Evolutionary conservation across 768 basidiomycete genomes (phyloP).

Genomic region (Psilocybe cyanescens): DNA sequence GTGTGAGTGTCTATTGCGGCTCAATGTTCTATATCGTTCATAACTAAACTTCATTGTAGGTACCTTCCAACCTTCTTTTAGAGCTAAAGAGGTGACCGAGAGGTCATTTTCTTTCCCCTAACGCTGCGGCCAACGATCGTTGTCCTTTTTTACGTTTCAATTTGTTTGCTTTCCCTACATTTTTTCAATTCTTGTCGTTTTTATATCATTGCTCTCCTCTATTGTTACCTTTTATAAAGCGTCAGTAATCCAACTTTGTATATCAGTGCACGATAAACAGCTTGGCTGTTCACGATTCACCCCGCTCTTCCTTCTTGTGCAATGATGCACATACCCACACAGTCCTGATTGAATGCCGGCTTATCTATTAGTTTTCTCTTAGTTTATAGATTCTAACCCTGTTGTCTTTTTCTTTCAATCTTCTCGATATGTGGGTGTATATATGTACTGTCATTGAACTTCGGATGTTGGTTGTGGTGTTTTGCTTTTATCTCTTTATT

Average conservation of each 20-base stretch:
- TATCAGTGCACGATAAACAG: conserved; percentile 9
- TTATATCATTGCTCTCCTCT: conserved; percentile 20
- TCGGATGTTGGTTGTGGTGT: background rate
- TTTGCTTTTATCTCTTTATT: conserved; percentile 2
- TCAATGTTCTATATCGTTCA: background rate
- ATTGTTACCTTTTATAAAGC: conserved; percentile 18
- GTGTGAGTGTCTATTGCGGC: conserved; percentile 55
- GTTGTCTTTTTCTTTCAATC: background rate
- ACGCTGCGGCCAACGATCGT: background rate
- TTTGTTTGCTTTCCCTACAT: conserved; percentile 6
- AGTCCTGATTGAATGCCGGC: background rate
- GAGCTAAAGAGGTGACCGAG: conserved; percentile 13
- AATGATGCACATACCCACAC: background rate
- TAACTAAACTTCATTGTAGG: conserved; percentile 37
- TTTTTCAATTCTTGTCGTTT: conserved; percentile 14
- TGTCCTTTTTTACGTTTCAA: conserved; percentile 2
- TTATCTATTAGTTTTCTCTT: conserved; percentile 2
- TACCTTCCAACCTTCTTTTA: conserved; percentile 68
- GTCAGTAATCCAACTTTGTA: conserved; percentile 23
- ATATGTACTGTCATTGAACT: conserved; percentile 5
- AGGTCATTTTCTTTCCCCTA: background rate
- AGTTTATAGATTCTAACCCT: conserved; percentile 5
- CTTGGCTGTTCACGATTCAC: conserved; percentile 12
- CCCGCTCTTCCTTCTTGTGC: conserved; percentile 1
- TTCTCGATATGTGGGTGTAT: conserved; percentile 10